Percentiles rank a stretch among this genome's conserved stretches.
phyloP scores from a whole-genome alignment of 257 asterid genomes.

The Gentiana dahurica region DNA sequence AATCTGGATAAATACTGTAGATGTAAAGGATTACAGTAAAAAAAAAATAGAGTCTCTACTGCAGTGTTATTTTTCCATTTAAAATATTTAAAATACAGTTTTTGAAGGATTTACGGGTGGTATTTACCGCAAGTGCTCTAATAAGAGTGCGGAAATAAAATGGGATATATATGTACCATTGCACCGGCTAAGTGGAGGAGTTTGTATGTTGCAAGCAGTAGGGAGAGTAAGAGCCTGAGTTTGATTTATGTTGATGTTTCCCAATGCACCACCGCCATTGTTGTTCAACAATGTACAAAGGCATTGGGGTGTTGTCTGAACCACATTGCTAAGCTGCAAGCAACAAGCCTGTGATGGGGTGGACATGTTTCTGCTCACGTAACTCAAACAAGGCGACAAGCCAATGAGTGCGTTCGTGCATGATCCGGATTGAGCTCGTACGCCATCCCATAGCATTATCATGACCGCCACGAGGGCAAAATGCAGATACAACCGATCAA shows the following conservation, averaged over 20 bases:
- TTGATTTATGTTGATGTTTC: slow-evolving; percentile 31
- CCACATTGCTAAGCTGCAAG: slow-evolving; percentile 30
- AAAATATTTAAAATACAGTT: no score
- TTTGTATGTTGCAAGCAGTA: slow-evolving; percentile 33
- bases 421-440: slow-evolving; percentile 26
- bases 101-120: no score
- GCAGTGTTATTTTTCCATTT: no score
- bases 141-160: no score
- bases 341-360: slow-evolving; percentile 47
- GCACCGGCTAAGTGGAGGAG: slow-evolving; percentile 44
- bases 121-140: no score
- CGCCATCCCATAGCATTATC: slow-evolving; percentile 9
- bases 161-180: slow-evolving; percentile 14
- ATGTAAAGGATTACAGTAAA: background rate
- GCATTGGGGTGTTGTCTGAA: slow-evolving; percentile 41
- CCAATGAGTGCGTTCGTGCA: slow-evolving; percentile 33
- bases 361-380: slow-evolving; percentile 39
- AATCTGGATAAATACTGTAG: background rate
- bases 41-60: background rate
- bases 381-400: slow-evolving; percentile 46
- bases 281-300: slow-evolving; percentile 34
- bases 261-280: slow-evolving; percentile 21
- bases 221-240: slow-evolving; percentile 50
- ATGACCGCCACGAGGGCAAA: slow-evolving; percentile 8
- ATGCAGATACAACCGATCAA: slow-evolving; percentile 8